Percentiles rank a stretch among this genome's conserved stretches.
Evolutionary conservation across 1,139 yeast genomes (phyloP).

Genomic region (Taphrina deformans): DNA sequence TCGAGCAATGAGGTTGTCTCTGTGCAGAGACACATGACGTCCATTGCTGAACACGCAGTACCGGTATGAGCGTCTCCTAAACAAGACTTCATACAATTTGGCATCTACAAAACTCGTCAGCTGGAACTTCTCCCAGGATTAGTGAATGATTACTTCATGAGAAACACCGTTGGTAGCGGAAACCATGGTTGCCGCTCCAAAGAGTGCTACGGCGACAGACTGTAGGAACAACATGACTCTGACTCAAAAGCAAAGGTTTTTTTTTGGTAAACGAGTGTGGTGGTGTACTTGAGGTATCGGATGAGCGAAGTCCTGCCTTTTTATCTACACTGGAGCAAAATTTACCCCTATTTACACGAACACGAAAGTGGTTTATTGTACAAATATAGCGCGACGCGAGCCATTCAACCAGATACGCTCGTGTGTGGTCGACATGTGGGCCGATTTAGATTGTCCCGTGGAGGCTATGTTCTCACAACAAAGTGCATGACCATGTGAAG

Average conservation of each 20-base stretch:
- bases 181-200: neutral
- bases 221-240: conserved; percentile 1
- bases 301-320: neutral
- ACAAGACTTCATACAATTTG: conserved; percentile 7
- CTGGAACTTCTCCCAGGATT: neutral
- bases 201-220: neutral
- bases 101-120: neutral
- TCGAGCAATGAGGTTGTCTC: neutral
- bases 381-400: neutral
- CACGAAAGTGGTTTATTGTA: neutral
- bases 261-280: conserved; percentile 1
- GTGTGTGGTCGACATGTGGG: neutral
- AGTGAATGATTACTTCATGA: neutral
- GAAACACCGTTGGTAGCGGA: neutral
- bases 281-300: neutral
- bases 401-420: conserved; percentile 5
- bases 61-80: neutral
- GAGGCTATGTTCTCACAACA: neutral
- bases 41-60: conserved; percentile 1
- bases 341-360: neutral
- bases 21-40: conserved; percentile 3
- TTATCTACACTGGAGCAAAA: neutral
- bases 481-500: neutral
- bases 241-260: neutral
- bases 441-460: neutral